phyloP scores from a whole-genome alignment of 345 rosid species.

The Populus simonii region DNA sequence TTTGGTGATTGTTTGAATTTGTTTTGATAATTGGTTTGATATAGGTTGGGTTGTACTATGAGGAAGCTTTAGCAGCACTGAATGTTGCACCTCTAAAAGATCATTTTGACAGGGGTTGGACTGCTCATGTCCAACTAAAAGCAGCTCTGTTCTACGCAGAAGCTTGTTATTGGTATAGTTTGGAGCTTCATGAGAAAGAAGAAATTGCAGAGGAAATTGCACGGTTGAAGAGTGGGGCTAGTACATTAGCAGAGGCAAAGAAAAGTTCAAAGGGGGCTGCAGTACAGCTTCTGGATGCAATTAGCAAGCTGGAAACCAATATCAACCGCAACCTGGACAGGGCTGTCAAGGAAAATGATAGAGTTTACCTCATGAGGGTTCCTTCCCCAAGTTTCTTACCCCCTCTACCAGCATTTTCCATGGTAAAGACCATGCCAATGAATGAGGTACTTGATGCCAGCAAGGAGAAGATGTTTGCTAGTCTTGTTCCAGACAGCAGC shows the following conservation, averaged over 20 bases:
- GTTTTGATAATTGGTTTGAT: conserved; percentile 3
- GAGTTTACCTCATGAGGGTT: conserved; percentile 98
- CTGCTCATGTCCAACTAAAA: conserved; percentile 87
- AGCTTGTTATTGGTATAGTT: conserved; percentile 80
- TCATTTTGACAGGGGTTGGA: conserved; percentile 94
- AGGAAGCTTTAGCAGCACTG: conserved; percentile 82
- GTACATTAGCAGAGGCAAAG: conserved; percentile 69
- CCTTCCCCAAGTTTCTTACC: conserved; percentile 79
- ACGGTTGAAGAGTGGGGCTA: conserved; percentile 66
- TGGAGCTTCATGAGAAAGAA: conserved; percentile 95
- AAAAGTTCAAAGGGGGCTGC: conserved; percentile 76
- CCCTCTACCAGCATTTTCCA: conserved; percentile 74
- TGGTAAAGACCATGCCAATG: conserved; percentile 93
- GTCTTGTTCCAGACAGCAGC: conserved; percentile 94
- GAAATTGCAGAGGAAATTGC: conserved; percentile 95
- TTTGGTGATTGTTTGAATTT: neutral
- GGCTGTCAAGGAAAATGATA: conserved; percentile 94
- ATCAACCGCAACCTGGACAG: conserved; percentile 76
- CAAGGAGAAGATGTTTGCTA: conserved; percentile 91
- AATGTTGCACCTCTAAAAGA: conserved; percentile 72
- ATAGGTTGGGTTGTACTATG: conserved; percentile 88
- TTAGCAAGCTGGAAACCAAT: conserved; percentile 70
- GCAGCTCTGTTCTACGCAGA: conserved; percentile 77
- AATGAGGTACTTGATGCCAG: conserved; percentile 86
- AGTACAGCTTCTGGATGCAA: conserved; percentile 79